A percentile compares a stretch with the other conserved stretches of the same genome.
Evolutionary conservation across 768 basidiomycete genomes (phyloP).

Genomic region (Pisolithus microcarpus): DNA sequence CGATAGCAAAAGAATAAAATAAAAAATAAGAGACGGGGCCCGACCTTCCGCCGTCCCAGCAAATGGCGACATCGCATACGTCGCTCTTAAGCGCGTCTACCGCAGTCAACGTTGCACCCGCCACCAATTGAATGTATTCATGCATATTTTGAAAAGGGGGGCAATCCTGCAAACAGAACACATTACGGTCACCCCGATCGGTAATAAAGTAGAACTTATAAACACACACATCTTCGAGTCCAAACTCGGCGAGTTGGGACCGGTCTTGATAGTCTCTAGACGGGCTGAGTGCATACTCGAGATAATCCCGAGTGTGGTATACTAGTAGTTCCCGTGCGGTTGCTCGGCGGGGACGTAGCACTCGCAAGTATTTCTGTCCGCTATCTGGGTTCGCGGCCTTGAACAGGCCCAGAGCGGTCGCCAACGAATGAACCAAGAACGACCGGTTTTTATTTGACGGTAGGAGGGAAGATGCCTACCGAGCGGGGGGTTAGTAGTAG

Average conservation of each 20-base stretch:
- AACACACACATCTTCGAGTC: slow-evolving; percentile 52
- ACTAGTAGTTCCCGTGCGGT: slow-evolving; percentile 47
- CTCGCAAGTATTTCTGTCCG: slow-evolving; percentile 27
- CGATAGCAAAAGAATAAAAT: neutral
- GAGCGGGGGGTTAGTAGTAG: neutral
- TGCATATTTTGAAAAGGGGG: slow-evolving; percentile 65
- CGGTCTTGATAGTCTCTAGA: slow-evolving; percentile 18
- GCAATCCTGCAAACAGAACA: slow-evolving; percentile 54
- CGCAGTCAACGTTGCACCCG: slow-evolving; percentile 73
- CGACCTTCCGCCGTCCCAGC: slow-evolving; percentile 88
- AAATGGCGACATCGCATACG: slow-evolving; percentile 57
- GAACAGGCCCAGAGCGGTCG: slow-evolving; percentile 46
- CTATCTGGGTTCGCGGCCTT: slow-evolving; percentile 17
- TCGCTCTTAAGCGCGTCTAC: slow-evolving; percentile 49
- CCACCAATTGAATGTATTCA: slow-evolving; percentile 64
- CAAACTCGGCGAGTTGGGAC: slow-evolving; percentile 35
- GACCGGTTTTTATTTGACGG: slow-evolving; percentile 68
- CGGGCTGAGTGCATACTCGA: slow-evolving; percentile 48
- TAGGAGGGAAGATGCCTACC: slow-evolving; percentile 45
- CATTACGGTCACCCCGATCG: no score
- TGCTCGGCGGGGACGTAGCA: slow-evolving; percentile 51
- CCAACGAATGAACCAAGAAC: slow-evolving; percentile 56
- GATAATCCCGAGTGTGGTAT: slow-evolving; percentile 69
- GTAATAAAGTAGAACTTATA: neutral
- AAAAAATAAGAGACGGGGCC: slow-evolving; percentile 2